Evolutionary conservation across 2,329 filamentous ascomycete species (phyloP), one percentile per base, ranked within the genome.

Genomic region (Neofusicoccum ribis): DNA sequence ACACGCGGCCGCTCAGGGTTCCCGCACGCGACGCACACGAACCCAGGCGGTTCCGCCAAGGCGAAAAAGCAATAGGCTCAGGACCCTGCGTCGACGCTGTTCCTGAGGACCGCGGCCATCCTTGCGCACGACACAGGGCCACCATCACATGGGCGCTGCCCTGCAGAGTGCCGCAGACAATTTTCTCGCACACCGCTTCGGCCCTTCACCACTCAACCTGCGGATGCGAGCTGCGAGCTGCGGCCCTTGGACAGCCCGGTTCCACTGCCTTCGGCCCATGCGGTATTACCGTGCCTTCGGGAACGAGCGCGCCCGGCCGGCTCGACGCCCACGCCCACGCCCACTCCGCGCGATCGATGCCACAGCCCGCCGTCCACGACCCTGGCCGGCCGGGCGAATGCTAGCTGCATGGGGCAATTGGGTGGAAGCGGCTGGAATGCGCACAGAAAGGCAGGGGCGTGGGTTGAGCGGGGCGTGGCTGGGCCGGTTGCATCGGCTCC

Each of bases 161-260:
- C 54, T 44, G 54, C 54, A 59, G 54, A 59, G 41, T 27, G 27
- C 56, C 20, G 31, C 43, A 60, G 17, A 20, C 43, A 47, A 47
- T 47, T 47, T 47, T 46, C 41, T 60, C 31, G 56, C 56, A 60
- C 56, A 60, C 56, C 56, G 56, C 56, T 47, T 47, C 56, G 56
- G 52, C 27, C 56, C 41, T 60, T 47, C 27, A 23, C 15, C 17
- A 43, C 27, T 60, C 27, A 17, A 39, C 41, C 34, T 47, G 23
- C 37, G 15, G 39, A 34, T 46, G 54, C 54, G 20, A 31, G 41
- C 56, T 59, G 56, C 56, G 56, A 60, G 41, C 56, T 59, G 56
- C 56, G 56, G 47, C 44, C 56, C 43, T 7, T 46, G 15, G 7
- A 23, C 36, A 11, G 27, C 11, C 27, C 56, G 56, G 56, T 60